Base-by-base conservation (phyloP, 768 basidiomycete species). In the Mycena filopes region DNA sequence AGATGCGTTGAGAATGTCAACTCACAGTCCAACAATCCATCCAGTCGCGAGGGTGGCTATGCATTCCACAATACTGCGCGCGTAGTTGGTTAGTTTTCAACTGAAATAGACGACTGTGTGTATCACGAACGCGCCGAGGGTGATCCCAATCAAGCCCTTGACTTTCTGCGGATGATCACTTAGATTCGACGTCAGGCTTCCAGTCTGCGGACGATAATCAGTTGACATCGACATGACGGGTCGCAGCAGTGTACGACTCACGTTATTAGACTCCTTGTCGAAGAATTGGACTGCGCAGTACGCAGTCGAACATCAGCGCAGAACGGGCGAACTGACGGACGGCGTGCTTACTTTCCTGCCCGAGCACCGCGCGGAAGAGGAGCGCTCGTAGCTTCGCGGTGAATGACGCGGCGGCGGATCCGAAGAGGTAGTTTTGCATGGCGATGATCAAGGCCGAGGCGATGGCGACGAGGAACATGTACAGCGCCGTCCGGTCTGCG, bases 81-180 rank as follows among this genome's bases (percentile, higher is more conserved):
- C n/a, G 26, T 57, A 45, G n/a, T 12, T 25, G 4, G 18, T 26
- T 55, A 5, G 42, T 6, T 42, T 7, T 12, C 53, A 12, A 6
- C n/a, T 28, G 10, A 28, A 55, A 25, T 23, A 2, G 6, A 26
- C 38, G 16, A 6, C n/a, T 15, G 18, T 47, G 28, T n/a, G 11
- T 28, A 81, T 86, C 72, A n/a, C n/a, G n/a, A 63, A 88, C 82
- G 90, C 85, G 77, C 95, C 96, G 28, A 96, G 85, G 3, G 96
- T 97, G 63, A 92, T 81, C 50, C 95, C 96, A 60, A 93, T 92
- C 48, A 96, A 81, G 70, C 95, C 94, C 60, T 89, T 89, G 66
- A 98, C 86, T 72, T 96, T 96, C 71, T 95, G 93, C 2, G 96
- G 90, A 72, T 93, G 89, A 59, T 96, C 94, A 60, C 92, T 90